A percentile compares a stretch with the other conserved stretches of the same genome.
These are phyloP conservation scores for Brettanomyces sp. DNA, from an alignment of 805 yeast genomes.

Conservation along the genomic window DNA sequence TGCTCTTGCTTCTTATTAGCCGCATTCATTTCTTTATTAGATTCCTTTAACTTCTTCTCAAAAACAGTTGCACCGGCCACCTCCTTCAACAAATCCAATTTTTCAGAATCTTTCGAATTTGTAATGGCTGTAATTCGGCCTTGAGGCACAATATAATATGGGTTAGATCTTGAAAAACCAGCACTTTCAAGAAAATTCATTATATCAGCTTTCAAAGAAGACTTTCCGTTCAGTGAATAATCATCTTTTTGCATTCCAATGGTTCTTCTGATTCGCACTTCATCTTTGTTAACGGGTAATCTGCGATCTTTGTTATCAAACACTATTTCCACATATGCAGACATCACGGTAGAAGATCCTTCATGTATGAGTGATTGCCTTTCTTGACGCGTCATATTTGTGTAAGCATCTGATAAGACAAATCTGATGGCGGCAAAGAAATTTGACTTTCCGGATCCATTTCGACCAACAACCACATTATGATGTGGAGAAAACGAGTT, in stretches of 20 bases:
- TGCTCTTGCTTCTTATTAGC: slow-evolving; percentile 62
- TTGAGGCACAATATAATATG: slow-evolving; percentile 95
- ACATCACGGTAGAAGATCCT: slow-evolving; percentile 83
- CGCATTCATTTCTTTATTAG: slow-evolving; percentile 67
- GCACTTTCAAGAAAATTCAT: slow-evolving; percentile 81
- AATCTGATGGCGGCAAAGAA: slow-evolving; percentile 92
- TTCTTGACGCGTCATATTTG: slow-evolving; percentile 75
- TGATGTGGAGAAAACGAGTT: slow-evolving; percentile 71
- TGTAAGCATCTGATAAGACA: slow-evolving; percentile 83
- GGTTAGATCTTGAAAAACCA: slow-evolving; percentile 83
- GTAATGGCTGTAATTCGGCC: slow-evolving; percentile 85
- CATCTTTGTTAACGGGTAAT: slow-evolving; percentile 60
- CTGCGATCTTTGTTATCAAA: slow-evolving; percentile 76
- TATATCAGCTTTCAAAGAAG: slow-evolving; percentile 72
- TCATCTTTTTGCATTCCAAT: slow-evolving; percentile 92
- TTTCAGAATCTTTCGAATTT: slow-evolving; percentile 78
- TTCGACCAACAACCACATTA: slow-evolving; percentile 84
- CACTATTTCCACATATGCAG: slow-evolving; percentile 84
- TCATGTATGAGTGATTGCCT: slow-evolving; percentile 83
- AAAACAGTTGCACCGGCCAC: slow-evolving; percentile 94
- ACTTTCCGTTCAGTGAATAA: slow-evolving; percentile 71
- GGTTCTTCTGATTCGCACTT: slow-evolving; percentile 73
- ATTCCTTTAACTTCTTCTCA: slow-evolving; percentile 71
- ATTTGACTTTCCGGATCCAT: slow-evolving; percentile 96
- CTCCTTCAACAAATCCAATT: slow-evolving; percentile 72